Base-by-base conservation (phyloP, 2,329 filamentous ascomycete genomes). In the Diaporthe humulicola region DNA sequence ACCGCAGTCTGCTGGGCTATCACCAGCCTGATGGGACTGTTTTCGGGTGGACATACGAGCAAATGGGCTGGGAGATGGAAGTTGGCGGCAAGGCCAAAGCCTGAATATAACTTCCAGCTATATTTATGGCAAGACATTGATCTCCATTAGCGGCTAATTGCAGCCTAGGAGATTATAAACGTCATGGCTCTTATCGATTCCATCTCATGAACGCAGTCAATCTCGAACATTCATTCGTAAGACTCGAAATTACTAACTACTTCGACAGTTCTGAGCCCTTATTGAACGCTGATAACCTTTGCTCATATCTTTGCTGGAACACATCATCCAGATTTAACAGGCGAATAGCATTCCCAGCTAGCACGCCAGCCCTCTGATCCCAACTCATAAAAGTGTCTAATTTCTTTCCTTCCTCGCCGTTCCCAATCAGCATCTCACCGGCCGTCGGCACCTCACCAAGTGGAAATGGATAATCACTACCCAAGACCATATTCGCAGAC, bases 401-500 rank as follows among this genome's bases (percentile, higher is more conserved):
- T 25, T 76, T 74, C 28, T 50, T 25, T 15, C 61, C 56, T 8
- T 40, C 58, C 3, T 57, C 52, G 17, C 80, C 79, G 54, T 81
- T 78, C 2, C 78, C 77, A 38, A 79, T 78, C 14, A 84, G 73
- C 81, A 83, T 82, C 75, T 80, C 79, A 1, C 82, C 82, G 2
- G 82, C 81, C 15, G 81, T 77, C 0, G 82, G 82, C 5, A 84
- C 81, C 73, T 84, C 78, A 6, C 82, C 82, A 2, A 84, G 73
- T 7, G 82, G 82, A 73, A 84, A 84, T 0, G 82, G 82, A 54
- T 84, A 84, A 72, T 84, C 82, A 69, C 81, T 83, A 0, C 82
- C 82, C 77, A 84, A 75, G 4, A 83, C 77, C 19, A 84, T 78
- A 4, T 81, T 78, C 2, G 78, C 76, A 0, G 80, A 70, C 1